Evolutionary conservation across 2,329 filamentous ascomycete species (phyloP).

Genomic region (Alternaria incomplexa): DNA sequence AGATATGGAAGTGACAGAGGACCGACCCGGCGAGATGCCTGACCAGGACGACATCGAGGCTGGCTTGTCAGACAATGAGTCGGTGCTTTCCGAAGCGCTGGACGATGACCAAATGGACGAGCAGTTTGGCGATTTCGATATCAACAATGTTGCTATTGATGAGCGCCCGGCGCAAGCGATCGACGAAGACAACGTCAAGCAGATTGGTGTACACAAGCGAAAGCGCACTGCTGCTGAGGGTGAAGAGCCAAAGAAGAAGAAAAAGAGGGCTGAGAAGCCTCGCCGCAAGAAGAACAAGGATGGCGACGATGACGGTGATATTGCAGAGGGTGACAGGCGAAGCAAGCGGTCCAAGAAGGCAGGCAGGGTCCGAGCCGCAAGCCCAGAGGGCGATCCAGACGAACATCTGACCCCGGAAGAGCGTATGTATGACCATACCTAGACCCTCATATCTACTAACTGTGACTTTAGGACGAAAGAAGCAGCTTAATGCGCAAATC

Average conservation of each 20-base stretch:
- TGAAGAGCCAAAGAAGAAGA: constrained; percentile 71
- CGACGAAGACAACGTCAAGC: constrained; percentile 66
- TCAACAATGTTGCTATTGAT: constrained; percentile 65
- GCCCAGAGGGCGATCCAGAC: constrained; percentile 70
- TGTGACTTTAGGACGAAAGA: constrained; percentile 64
- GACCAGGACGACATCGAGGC: constrained; percentile 48
- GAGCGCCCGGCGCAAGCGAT: constrained; percentile 64
- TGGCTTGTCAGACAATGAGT: constrained; percentile 65
- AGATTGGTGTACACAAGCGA: constrained; percentile 68
- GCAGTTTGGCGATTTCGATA: constrained; percentile 61
- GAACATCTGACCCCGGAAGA: constrained; percentile 84
- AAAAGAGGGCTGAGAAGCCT: constrained; percentile 64
- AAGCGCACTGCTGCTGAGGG: constrained; percentile 67
- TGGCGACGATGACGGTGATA: constrained; percentile 54
- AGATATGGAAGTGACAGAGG: constrained; percentile 54
- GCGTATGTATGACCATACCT: constrained; percentile 58
- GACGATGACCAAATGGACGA: constrained; percentile 70
- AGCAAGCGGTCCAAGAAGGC: constrained; percentile 55
- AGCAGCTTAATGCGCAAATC: constrained; percentile 85
- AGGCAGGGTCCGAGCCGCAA: constrained; percentile 44
- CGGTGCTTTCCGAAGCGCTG: constrained; percentile 64
- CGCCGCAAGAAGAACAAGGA: constrained; percentile 59
- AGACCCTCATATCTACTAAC: constrained; percentile 13
- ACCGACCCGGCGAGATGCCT: constrained; percentile 42
- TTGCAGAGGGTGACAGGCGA: constrained; percentile 62